Evolutionary conservation across 768 basidiomycete genomes (phyloP).

Genomic region (Leccinum uliginosum): DNA sequence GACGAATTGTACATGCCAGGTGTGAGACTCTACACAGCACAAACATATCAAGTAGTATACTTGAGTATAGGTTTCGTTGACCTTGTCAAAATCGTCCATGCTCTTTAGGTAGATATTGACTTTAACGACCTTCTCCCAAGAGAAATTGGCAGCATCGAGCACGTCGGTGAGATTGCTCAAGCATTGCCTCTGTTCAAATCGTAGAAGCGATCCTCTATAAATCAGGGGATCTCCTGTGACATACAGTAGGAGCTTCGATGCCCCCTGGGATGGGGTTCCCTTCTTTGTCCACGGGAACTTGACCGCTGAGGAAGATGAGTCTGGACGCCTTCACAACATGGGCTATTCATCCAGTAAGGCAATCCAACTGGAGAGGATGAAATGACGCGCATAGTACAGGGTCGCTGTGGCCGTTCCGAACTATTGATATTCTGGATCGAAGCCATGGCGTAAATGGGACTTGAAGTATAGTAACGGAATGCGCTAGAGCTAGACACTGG

Average conservation of each 20-base stretch:
- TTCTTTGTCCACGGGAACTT: conserved; percentile 47
- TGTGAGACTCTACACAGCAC: neutral
- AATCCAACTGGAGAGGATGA: neutral
- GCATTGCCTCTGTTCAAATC: conserved; percentile 45
- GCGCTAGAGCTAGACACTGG: neutral
- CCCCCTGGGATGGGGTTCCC: conserved; percentile 52
- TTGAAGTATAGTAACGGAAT: neutral
- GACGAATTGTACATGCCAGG: conserved; percentile 31
- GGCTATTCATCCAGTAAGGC: conserved; percentile 29
- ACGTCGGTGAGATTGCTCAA: conserved; percentile 52
- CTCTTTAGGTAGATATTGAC: conserved; percentile 60
- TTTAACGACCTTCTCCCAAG: conserved; percentile 56
- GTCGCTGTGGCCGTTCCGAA: conserved; percentile 34
- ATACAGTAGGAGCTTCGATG: conserved; percentile 56
- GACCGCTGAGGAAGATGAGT: conserved; percentile 58
- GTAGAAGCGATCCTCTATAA: neutral
- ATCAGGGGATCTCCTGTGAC: conserved; percentile 8
- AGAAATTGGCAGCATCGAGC: conserved; percentile 49
- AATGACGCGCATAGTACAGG: conserved; percentile 11
- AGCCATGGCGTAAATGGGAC: conserved; percentile 30
- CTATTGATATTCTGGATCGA: conserved; percentile 55
- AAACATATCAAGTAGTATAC: conserved; percentile 26
- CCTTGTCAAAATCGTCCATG: conserved; percentile 51
- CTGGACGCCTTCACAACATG: conserved; percentile 56
- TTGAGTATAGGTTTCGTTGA: conserved; percentile 58